Evolutionary conservation across 169 alveolate genomes (phyloP), one percentile per base, ranked within the genome.

Genomic region (Plasmodium gonderi): DNA sequence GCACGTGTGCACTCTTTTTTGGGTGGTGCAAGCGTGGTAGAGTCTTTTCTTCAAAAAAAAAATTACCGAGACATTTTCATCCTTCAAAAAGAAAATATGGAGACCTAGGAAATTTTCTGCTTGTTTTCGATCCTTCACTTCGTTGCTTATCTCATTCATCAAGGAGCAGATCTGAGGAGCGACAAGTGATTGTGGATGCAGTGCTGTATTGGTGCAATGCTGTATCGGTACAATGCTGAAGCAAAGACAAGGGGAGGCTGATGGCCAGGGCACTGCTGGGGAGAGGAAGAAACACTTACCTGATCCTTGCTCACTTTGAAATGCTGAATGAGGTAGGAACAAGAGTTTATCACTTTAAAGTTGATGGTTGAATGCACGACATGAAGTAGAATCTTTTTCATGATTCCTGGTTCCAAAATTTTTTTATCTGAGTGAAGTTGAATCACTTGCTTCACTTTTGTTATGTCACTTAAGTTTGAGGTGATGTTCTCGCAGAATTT

Each of bases 51-150:
- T 40, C n/a, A 5, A 12, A 0, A 3, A 54, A 5, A 12, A 0
- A 3, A 26, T 72, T 38, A 74, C 85, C 67, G 49, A 49, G 4
- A 54, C 79, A 17, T 64, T 49, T 14, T 85, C 87, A 44, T 85
- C 79, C 49, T 85, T 65, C 49, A 85, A 85, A 64, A 85, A 81
- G 67, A 85, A 85, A 74, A 60, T 49, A 33, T 85, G 85, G 12
- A 85, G 14, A 8, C 82, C 38, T 45, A 85, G 49, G 29, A 74
- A 85, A 26, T 38, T 74, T 54, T 85, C 85, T 54, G 92, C 92
- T 12, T 47, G 12, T 44, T 64, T 72, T 42, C 6, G 4, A 14
- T 85, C 92, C 42, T 74, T 31, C 20, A 85, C 67, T 29, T 72
- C n/a, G 42, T 85, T 54, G 80, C 92, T 74, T 47, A 85, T 31